Base-by-base conservation (phyloP, 1,139 yeast species). In the Pneumocystis sp. region DNA sequence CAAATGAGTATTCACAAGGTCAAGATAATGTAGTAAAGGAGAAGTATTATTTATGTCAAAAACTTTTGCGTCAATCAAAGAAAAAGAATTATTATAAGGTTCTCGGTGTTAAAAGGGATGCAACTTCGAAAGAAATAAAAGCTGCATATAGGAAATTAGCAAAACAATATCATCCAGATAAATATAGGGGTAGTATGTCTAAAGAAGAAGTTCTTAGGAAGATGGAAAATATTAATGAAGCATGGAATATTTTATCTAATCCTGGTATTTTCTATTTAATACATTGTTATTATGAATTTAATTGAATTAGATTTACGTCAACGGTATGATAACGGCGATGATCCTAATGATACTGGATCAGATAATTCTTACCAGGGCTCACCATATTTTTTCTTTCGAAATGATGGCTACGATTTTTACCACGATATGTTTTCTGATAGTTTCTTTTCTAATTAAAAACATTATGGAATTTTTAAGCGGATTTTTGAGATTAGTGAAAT, bases 221-320 rank as follows among this genome's bases (percentile, higher is more conserved):
- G 72, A 93, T 93, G 95, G 90, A 95, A 66, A 91, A 86, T 64
- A 88, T 93, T 69, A 93, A 93, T 75, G 89, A 87, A 73, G 98
- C 98, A 0, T 91, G 93, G 74, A 97, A 91, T 73, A 85, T 87
- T 2, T 78, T 93, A 63, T 82, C 91, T 10, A 83, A 87, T 21
- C 65, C 50, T 10, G 50, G 61, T 59, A 59, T 19, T 29, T 59
- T 29, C 25, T 29, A 40, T 40, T 10, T 12, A 37, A 40, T 40
- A 40, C 25, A 63, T 61, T 37, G 21, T 10, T 21, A 42, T 21
- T 34, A 15, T 39, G 34, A 10, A 17, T 10, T 42, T 10, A 44
- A 35, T 64, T 29, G 40, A 42, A 10, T 81, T 82, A 1, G 88
- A 85, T 63, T 77, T 82, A 67, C 81, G 85, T 66, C 82, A 79